Percentiles rank a stretch among this genome's conserved stretches.
phyloP scores from a whole-genome alignment of 2,329 filamentous ascomycete genomes.

The Aspergillus flavus region DNA sequence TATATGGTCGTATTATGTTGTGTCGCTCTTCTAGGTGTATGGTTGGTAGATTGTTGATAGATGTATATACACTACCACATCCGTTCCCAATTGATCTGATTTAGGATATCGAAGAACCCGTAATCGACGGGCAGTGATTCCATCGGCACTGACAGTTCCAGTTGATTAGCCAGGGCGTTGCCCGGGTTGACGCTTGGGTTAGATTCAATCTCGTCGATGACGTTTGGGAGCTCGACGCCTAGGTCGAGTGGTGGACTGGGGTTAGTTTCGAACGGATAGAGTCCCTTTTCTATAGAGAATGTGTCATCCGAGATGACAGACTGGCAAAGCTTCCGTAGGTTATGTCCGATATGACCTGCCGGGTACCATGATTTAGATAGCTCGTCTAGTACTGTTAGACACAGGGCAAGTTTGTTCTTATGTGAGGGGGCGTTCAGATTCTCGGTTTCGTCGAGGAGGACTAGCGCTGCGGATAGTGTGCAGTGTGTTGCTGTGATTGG shows the following conservation, averaged over 20 bases:
- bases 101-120: constrained; percentile 9
- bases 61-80: not conserved
- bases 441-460: constrained; percentile 13
- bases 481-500: constrained; percentile 42
- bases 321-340: constrained; percentile 1
- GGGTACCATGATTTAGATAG: constrained; percentile 9
- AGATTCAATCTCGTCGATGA: not conserved
- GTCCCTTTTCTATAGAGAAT: not conserved
- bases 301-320: not conserved
- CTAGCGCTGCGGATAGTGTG: constrained; percentile 35
- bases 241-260: not conserved
- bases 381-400: constrained; percentile 11
- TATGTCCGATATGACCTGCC: constrained; percentile 3
- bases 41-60: not conserved
- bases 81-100: constrained; percentile 2
- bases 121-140: constrained; percentile 6
- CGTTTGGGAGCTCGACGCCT: not conserved
- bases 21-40: not conserved
- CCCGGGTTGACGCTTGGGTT: not conserved
- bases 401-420: not conserved
- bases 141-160: not conserved
- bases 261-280: not conserved
- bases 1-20: not conserved
- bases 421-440: not conserved
- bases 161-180: not conserved